Evolutionary conservation across 2,329 filamentous ascomycete species (phyloP).

Genomic region (Microthyrium microscopicum): DNA sequence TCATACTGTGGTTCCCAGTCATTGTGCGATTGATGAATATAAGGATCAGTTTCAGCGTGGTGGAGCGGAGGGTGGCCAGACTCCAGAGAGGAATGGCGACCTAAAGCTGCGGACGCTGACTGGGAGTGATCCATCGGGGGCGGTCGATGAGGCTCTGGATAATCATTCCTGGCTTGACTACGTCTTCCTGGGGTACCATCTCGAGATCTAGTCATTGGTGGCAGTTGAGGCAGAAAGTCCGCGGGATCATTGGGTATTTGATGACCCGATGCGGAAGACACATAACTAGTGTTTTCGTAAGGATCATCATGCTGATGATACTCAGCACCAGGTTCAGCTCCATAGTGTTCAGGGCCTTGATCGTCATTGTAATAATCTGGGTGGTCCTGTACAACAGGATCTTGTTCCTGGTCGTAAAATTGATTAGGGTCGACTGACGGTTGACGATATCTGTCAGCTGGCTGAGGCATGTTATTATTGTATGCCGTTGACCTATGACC

Average conservation of each 20-base stretch:
- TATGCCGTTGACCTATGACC: constrained; percentile 17
- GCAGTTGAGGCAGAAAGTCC: constrained; percentile 4
- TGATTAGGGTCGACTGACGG: too few relatives aligned
- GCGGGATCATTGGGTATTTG: too few relatives aligned
- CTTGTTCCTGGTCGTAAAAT: too few relatives aligned
- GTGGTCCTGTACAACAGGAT: too few relatives aligned
- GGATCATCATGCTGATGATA: too few relatives aligned
- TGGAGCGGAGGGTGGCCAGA: constrained; percentile 2
- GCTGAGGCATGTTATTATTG: constrained; percentile 17
- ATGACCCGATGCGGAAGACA: too few relatives aligned
- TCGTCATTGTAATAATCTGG: too few relatives aligned
- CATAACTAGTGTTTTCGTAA: too few relatives aligned
- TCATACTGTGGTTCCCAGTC: constrained; percentile 3
- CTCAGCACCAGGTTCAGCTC: too few relatives aligned
- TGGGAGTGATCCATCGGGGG: constrained; percentile 2
- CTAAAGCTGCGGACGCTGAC: constrained; percentile 3
- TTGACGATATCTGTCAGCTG: too few relatives aligned
- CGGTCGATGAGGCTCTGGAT: not conserved
- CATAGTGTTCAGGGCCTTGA: too few relatives aligned
- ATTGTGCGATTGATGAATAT: constrained; percentile 4
- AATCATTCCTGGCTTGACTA: not conserved
- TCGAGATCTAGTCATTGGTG: constrained; percentile 4
- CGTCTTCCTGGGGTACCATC: too few relatives aligned
- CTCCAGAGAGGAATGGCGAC: not conserved
- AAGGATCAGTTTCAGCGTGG: constrained; percentile 5